A percentile compares a stretch with the other conserved stretches of the same genome.
Conservation (phyloP, 306 rosid species). For the Astragalus glycyphyllos region DNA sequence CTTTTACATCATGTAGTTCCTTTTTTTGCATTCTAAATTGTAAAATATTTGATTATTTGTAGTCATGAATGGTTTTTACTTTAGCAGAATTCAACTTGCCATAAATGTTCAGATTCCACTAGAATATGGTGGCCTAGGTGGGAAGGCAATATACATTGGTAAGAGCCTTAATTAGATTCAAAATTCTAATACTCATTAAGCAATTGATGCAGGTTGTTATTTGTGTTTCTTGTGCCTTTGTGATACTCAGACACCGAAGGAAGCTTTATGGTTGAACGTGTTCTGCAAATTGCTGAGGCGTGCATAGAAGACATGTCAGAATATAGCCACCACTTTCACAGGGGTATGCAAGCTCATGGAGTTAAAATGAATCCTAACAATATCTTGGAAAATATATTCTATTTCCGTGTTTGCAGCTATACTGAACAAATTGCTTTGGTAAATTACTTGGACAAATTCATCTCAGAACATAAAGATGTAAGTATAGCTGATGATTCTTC, state of each 20-base stretch:
- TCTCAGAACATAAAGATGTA: slow-evolving; percentile 85
- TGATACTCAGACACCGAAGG: slow-evolving; percentile 83
- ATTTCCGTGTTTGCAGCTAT: slow-evolving; percentile 88
- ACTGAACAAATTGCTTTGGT: slow-evolving; percentile 89
- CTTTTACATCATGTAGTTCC: slow-evolving; percentile 15
- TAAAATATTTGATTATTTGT: slow-evolving; percentile 34
- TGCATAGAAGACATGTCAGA: slow-evolving; percentile 75
- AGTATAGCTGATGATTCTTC: slow-evolving; percentile 44
- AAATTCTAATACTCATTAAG: slow-evolving; percentile 25
- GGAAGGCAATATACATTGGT: slow-evolving; percentile 94
- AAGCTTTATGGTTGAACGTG: slow-evolving; percentile 97
- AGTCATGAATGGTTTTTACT: slow-evolving; percentile 27
- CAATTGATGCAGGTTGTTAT: slow-evolving; percentile 27
- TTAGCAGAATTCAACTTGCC: slow-evolving; percentile 90
- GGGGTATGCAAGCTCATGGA: slow-evolving; percentile 53
- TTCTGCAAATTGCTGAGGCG: slow-evolving; percentile 88
- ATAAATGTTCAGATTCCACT: slow-evolving; percentile 88
- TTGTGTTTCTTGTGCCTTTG: slow-evolving; percentile 38
- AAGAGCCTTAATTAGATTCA: slow-evolving; percentile 34
- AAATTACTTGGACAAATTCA: slow-evolving; percentile 82
- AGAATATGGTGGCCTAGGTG: slow-evolving; percentile 83
- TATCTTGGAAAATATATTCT: slow-evolving; percentile 78
- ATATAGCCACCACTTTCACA: slow-evolving; percentile 55
- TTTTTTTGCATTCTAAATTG: not conserved
- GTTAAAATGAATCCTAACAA: slow-evolving; percentile 63